Conservation (phyloP, 179 eudicot genomes). For the Pouteria campechiana region DNA sequence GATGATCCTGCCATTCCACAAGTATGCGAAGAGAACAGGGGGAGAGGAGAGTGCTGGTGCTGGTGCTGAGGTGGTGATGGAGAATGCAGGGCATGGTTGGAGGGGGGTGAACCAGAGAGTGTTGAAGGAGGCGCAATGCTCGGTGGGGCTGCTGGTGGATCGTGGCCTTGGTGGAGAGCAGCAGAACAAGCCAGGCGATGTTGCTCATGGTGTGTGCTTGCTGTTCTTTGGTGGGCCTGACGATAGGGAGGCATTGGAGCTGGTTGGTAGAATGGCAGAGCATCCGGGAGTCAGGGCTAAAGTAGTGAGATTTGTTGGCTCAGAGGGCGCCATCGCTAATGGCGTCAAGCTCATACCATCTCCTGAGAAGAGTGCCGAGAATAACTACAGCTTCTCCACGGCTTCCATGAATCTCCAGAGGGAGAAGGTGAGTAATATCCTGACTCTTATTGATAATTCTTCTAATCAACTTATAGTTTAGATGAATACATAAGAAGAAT, state of each 20-base stretch:
- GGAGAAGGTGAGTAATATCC: slow-evolving; percentile 29
- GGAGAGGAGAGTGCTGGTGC: slow-evolving; percentile 35
- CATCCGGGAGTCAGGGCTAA: slow-evolving; percentile 51
- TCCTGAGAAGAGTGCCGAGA: slow-evolving; percentile 29
- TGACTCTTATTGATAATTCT: background rate
- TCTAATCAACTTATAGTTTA: background rate
- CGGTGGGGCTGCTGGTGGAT: slow-evolving; percentile 59
- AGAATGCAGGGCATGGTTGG: slow-evolving; percentile 58
- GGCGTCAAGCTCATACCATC: slow-evolving; percentile 27
- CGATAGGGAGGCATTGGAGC: slow-evolving; percentile 48
- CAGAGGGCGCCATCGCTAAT: slow-evolving; percentile 2
- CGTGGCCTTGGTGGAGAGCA: slow-evolving; percentile 33
- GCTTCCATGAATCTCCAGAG: slow-evolving; percentile 24
- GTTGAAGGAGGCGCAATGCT: slow-evolving; percentile 43
- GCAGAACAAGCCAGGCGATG: background rate
- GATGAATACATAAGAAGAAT: too few species aligned
- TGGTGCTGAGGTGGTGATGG: slow-evolving; percentile 20
- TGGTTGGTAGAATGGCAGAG: slow-evolving; percentile 62
- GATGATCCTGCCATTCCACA: slow-evolving; percentile 68
- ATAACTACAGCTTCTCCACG: slow-evolving; percentile 32
- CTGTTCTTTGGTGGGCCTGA: slow-evolving; percentile 76
- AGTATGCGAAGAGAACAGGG: slow-evolving; percentile 31
- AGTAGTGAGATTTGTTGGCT: slow-evolving; percentile 30
- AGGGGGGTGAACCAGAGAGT: slow-evolving; percentile 62
- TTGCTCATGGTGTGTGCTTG: slow-evolving; percentile 33